Conservation (phyloP, 2,329 filamentous ascomycete species). For the Shiraia bambusicola region DNA sequence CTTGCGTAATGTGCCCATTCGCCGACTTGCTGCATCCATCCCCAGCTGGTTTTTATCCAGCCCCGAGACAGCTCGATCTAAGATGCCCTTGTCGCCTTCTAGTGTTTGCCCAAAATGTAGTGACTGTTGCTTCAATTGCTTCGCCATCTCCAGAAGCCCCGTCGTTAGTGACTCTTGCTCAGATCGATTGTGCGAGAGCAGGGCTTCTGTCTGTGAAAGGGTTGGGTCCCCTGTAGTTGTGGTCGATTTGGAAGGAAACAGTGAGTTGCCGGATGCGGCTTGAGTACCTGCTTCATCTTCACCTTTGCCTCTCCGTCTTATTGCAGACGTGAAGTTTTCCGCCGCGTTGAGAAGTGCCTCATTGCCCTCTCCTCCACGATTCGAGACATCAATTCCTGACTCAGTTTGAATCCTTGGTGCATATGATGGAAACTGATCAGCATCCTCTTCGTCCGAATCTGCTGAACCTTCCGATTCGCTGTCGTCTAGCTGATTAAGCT, state of each 20-base stretch:
- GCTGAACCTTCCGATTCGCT: conserved; percentile 36
- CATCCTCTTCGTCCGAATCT: conserved; percentile 46
- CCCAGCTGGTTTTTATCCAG: conserved; percentile 74
- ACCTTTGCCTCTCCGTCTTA: conserved; percentile 35
- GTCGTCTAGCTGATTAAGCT: conserved; percentile 63
- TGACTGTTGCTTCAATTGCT: conserved; percentile 73
- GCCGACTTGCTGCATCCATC: conserved; percentile 72
- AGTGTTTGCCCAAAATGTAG: conserved; percentile 70
- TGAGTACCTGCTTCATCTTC: conserved; percentile 24
- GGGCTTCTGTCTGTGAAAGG: conserved; percentile 57
- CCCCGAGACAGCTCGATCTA: conserved; percentile 70
- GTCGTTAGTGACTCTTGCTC: conserved; percentile 83
- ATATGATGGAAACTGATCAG: conserved; percentile 46
- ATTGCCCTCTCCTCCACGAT: conserved; percentile 26
- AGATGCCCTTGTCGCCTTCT: conserved; percentile 71
- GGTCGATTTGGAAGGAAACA: conserved; percentile 44
- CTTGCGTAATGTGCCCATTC: conserved; percentile 73
- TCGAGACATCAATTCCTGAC: conserved; percentile 36
- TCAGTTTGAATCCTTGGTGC: conserved; percentile 43
- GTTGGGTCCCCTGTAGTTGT: conserved; percentile 29
- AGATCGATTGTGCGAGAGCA: conserved; percentile 72
- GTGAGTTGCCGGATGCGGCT: conserved; percentile 38
- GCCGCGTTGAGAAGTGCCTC: conserved; percentile 39
- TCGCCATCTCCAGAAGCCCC: conserved; percentile 79
- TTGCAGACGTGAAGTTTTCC: conserved; percentile 34